phyloP scores from a whole-genome alignment of 768 basidiomycete genomes.

The Amanita rimosa region DNA sequence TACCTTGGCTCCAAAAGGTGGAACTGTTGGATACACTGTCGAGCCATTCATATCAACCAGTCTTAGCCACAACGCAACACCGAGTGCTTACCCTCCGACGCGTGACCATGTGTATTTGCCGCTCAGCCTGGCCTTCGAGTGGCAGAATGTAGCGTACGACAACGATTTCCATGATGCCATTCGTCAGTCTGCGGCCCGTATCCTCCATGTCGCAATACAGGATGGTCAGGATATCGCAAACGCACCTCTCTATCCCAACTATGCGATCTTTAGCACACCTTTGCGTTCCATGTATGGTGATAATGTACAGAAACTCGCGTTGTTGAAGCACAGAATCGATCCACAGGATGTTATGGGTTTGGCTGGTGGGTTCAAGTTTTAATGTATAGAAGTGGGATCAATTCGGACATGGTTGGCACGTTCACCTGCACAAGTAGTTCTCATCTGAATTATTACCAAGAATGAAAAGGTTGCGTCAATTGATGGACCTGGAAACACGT shows the following conservation, averaged over 20 bases:
- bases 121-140: constrained; percentile 16
- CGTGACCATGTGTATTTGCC: constrained; percentile 15
- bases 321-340: constrained; percentile 28
- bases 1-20: neutral
- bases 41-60: constrained; percentile 32
- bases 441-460: no score
- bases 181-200: constrained; percentile 20
- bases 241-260: constrained; percentile 22
- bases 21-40: constrained; percentile 25
- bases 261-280: constrained; percentile 33
- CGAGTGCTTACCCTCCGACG: constrained; percentile 34
- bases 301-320: constrained; percentile 22
- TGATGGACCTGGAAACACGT: no score
- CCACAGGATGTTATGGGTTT: constrained; percentile 41
- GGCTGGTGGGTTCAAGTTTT: constrained; percentile 23
- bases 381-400: no score
- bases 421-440: no score
- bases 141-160: constrained; percentile 13
- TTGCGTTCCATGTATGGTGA: constrained; percentile 30
- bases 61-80: constrained; percentile 22
- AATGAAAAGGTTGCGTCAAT: no score
- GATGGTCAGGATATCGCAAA: constrained; percentile 26
- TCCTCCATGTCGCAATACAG: constrained; percentile 21
- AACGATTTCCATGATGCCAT: constrained; percentile 21
- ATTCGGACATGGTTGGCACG: no score